A percentile compares a stretch with the other conserved stretches of the same genome.
phyloP scores from a whole-genome alignment of 768 basidiomycete genomes.

The Mycena vitilis region DNA sequence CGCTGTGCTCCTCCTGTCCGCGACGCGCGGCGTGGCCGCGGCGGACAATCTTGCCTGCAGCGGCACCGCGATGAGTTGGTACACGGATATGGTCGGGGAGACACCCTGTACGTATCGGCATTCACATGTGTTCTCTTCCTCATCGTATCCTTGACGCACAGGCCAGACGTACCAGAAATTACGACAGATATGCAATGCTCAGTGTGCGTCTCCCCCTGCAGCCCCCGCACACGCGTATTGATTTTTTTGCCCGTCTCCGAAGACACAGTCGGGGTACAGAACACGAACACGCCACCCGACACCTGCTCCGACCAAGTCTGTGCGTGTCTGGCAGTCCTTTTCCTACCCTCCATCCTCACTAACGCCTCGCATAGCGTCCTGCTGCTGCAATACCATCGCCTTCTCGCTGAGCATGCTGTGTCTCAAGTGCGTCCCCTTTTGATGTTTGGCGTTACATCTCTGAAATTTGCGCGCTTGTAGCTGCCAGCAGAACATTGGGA shows the following conservation, averaged over 20 bases:
- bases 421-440: constrained; percentile 35
- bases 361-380: constrained; percentile 9
- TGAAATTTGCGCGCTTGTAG: constrained; percentile 8
- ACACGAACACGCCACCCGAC: constrained; percentile 40
- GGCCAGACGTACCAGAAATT: constrained; percentile 42
- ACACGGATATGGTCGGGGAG: constrained; percentile 42
- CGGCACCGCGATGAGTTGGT: constrained; percentile 43
- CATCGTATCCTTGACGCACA: constrained; percentile 4
- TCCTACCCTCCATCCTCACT: background rate
- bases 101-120: constrained; percentile 39
- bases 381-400: constrained; percentile 41
- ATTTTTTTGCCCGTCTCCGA: constrained; percentile 9
- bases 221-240: background rate
- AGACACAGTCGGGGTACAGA: constrained; percentile 32
- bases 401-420: constrained; percentile 41
- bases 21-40: constrained; percentile 4
- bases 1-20: constrained; percentile 4
- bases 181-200: constrained; percentile 41
- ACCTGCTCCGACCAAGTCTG: constrained; percentile 40
- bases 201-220: constrained; percentile 32
- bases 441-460: no score
- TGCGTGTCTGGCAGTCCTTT: background rate
- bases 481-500: constrained; percentile 37
- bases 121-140: background rate
- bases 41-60: constrained; percentile 40